phyloP scores from a whole-genome alignment of 177 flowering plant genomes.

The Vitis hybrid region DNA sequence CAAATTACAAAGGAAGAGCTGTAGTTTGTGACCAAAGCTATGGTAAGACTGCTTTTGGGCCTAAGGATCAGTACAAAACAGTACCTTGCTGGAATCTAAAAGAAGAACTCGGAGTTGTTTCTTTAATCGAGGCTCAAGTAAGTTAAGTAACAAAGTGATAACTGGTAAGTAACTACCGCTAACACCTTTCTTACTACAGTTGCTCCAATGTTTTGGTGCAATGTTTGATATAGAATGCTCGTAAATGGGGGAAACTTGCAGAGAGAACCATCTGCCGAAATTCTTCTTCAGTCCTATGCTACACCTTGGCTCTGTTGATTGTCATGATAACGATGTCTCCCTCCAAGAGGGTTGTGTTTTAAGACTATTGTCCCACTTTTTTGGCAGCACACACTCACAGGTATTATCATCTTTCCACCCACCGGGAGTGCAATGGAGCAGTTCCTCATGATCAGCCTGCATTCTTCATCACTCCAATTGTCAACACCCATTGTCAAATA shows the following conservation, averaged over 20 bases:
- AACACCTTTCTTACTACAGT: too few relatives aligned
- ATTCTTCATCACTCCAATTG: slow-evolving; percentile 76
- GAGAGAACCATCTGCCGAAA: slow-evolving; percentile 52
- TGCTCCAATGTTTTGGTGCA: slow-evolving; percentile 3
- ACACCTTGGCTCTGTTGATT: slow-evolving; percentile 64
- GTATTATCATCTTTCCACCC: slow-evolving; percentile 73
- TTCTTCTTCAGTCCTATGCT: slow-evolving; percentile 65
- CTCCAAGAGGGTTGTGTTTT: slow-evolving; percentile 66
- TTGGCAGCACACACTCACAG: slow-evolving; percentile 74
- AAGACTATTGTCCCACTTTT: slow-evolving; percentile 49
- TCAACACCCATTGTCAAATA: slow-evolving; percentile 59
- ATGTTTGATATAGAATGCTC: slow-evolving; percentile 51
- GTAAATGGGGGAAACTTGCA: slow-evolving; percentile 54
- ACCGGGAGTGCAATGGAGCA: slow-evolving; percentile 60
- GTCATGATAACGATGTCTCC: slow-evolving; percentile 82
- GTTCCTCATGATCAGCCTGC: slow-evolving; percentile 60
- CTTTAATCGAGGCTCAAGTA: too few relatives aligned
- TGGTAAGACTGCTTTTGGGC: too few relatives aligned
- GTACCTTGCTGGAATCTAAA: too few relatives aligned
- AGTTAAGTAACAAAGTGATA: too few relatives aligned
- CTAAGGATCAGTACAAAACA: too few relatives aligned
- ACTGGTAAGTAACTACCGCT: not conserved
- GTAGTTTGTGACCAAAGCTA: too few relatives aligned
- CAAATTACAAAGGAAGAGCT: too few relatives aligned
- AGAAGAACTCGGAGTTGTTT: too few relatives aligned